These are phyloP conservation scores for Aspergillus saccharolyticus DNA, from an alignment of 495 filamentous ascomycete genomes.

Conservation along the genomic window DNA sequence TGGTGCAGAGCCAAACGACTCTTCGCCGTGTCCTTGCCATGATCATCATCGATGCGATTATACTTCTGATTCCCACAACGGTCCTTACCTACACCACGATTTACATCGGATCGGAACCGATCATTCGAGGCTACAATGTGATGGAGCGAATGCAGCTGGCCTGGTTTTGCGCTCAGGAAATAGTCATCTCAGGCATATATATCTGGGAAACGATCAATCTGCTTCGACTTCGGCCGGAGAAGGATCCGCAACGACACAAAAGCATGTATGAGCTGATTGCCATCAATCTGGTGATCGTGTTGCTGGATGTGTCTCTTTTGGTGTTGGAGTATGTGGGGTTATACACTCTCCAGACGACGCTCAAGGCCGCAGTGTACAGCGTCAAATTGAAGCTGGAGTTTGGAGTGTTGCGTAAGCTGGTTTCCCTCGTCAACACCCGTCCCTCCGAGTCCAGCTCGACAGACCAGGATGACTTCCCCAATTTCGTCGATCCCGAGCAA, in stretches of 20 bases:
- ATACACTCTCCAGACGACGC: constrained; percentile 49
- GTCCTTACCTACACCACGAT: constrained; percentile 48
- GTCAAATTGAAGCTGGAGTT: constrained; percentile 63
- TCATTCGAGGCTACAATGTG: constrained; percentile 45
- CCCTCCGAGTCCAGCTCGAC: constrained; percentile 30
- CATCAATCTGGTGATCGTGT: constrained; percentile 53
- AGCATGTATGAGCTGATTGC: constrained; percentile 49
- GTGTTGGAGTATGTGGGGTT: constrained; percentile 49
- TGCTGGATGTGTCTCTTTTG: constrained; percentile 51
- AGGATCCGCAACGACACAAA: constrained; percentile 33
- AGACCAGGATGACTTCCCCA: constrained; percentile 34
- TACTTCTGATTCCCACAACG: constrained; percentile 47
- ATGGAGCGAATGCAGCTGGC: constrained; percentile 57
- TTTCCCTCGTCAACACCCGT: constrained; percentile 29
- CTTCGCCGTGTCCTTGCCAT: constrained; percentile 50
- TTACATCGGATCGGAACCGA: constrained; percentile 21
- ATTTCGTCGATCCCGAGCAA: constrained; percentile 36
- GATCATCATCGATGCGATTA: constrained; percentile 50
- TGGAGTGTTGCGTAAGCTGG: constrained; percentile 46
- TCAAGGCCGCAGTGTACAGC: constrained; percentile 55
- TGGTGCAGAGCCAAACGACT: constrained; percentile 43
- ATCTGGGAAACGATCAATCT: constrained; percentile 48
- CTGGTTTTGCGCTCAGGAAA: constrained; percentile 56
- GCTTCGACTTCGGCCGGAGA: constrained; percentile 36
- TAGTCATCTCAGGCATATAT: constrained; percentile 53